phyloP scores from a whole-genome alignment of 257 asterid genomes.

The Leonotis leonurus region DNA sequence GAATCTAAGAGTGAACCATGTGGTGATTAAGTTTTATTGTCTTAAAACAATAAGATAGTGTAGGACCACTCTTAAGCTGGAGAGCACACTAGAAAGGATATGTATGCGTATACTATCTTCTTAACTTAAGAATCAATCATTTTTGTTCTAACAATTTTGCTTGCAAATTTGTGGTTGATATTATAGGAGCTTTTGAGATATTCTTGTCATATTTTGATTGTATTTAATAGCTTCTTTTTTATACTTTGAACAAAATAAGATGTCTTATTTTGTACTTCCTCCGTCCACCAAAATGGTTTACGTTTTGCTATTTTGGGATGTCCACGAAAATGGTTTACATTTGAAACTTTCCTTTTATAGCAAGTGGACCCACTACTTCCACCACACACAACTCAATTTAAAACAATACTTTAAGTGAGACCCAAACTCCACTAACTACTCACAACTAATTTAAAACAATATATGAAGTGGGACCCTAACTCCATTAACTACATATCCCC shows the following conservation, averaged over 20 bases:
- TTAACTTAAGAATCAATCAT: not conserved
- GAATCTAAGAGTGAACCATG: constrained; percentile 32
- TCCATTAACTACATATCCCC: too few species aligned
- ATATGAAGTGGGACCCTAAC: too few species aligned
- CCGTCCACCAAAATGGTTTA: too few species aligned
- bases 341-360: too few species aligned
- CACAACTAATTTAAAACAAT: too few species aligned
- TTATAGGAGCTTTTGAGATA: not conserved
- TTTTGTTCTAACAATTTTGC: not conserved
- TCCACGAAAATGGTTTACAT: too few species aligned
- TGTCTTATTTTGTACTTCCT: not conserved
- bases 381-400: too few species aligned
- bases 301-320: too few species aligned
- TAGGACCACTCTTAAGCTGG: constrained; percentile 34
- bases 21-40: constrained; percentile 22
- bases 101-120: not conserved
- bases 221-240: too few species aligned
- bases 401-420: too few species aligned
- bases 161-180: constrained; percentile 17
- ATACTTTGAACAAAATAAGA: not conserved
- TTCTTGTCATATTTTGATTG: not conserved
- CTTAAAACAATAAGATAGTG: constrained; percentile 1
- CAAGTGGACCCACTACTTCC: too few species aligned
- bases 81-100: constrained; percentile 24
- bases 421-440: too few species aligned